Evolutionary conservation across 1,284 basidiomycete species (phyloP).

Genomic region (Lignosus rhinocerotis): DNA sequence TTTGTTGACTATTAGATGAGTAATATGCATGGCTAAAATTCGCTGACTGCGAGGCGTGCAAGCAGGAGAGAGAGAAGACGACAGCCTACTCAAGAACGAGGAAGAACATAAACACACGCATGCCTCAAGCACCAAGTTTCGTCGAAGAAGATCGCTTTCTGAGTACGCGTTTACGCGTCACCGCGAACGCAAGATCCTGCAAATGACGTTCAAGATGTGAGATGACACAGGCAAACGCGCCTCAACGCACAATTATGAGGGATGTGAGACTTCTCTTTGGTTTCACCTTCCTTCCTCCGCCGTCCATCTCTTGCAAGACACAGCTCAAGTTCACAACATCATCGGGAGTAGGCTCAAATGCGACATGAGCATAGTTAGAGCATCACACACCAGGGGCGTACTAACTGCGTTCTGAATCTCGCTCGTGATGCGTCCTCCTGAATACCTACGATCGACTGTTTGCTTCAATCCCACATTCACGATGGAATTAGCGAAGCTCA

Average conservation of each 20-base stretch:
- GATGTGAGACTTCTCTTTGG: conserved; percentile 17
- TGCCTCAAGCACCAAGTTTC: background rate
- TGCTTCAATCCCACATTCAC: background rate
- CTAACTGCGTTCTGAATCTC: background rate
- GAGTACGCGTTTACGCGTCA: conserved; percentile 1
- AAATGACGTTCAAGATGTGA: background rate
- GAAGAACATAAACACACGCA: background rate
- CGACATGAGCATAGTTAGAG: background rate
- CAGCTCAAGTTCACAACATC: conserved; percentile 3
- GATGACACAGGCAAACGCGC: background rate
- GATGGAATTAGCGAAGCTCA: background rate
- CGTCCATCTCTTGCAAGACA: conserved; percentile 6
- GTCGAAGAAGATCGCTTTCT: conserved; percentile 6
- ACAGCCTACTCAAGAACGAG: background rate
- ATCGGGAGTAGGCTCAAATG: background rate
- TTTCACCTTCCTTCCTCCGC: conserved; percentile 2
- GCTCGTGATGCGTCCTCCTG: background rate
- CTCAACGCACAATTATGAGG: conserved; percentile 20
- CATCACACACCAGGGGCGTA: background rate
- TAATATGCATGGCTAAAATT: background rate
- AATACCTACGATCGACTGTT: conserved; percentile 16
- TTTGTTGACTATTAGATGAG: conserved; percentile 5
- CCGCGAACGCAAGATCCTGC: conserved; percentile 20
- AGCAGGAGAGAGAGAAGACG: background rate
- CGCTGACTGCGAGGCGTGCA: background rate